Evolutionary conservation across 768 basidiomycete genomes (phyloP).

Genomic region (Butyriboletus loyo): DNA sequence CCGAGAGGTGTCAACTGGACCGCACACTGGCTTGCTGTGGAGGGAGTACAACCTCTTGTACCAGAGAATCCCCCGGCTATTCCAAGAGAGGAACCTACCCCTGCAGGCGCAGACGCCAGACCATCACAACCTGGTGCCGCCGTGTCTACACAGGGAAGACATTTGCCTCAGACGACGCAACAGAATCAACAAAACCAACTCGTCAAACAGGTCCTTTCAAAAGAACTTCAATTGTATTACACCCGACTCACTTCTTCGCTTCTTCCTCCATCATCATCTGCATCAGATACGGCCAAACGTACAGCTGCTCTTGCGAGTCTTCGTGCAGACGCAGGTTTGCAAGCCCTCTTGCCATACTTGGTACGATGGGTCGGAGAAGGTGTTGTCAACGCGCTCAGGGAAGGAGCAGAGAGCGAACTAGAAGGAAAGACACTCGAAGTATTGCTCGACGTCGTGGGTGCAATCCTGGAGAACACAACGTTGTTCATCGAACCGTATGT

Average conservation of each 20-base stretch:
- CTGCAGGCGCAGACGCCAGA: slow-evolving; percentile 26
- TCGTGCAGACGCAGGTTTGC: slow-evolving; percentile 85
- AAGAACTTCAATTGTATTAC: slow-evolving; percentile 94
- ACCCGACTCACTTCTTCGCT: slow-evolving; percentile 84
- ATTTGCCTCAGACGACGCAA: slow-evolving; percentile 32
- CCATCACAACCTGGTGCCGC: slow-evolving; percentile 27
- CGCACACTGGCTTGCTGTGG: slow-evolving; percentile 98
- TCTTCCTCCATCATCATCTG: slow-evolving; percentile 41
- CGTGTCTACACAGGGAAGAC: slow-evolving; percentile 24
- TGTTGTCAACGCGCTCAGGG: slow-evolving; percentile 59
- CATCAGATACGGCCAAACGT: slow-evolving; percentile 63
- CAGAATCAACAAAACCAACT: slow-evolving; percentile 66
- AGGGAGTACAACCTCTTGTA: slow-evolving; percentile 95
- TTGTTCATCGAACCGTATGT: slow-evolving; percentile 97
- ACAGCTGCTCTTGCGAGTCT: slow-evolving; percentile 89
- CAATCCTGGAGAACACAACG: slow-evolving; percentile 80
- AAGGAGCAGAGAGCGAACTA: slow-evolving; percentile 49
- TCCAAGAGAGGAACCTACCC: slow-evolving; percentile 49
- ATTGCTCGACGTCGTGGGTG: slow-evolving; percentile 78
- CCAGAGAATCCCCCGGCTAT: slow-evolving; percentile 92
- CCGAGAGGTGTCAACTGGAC: slow-evolving; percentile 84
- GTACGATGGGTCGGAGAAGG: slow-evolving; percentile 95
- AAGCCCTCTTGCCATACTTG: slow-evolving; percentile 88
- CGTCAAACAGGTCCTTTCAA: slow-evolving; percentile 89
- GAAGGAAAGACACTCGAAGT: slow-evolving; percentile 77